phyloP scores from a whole-genome alignment of 495 filamentous ascomycete species.

The Penicillium fimorum region DNA sequence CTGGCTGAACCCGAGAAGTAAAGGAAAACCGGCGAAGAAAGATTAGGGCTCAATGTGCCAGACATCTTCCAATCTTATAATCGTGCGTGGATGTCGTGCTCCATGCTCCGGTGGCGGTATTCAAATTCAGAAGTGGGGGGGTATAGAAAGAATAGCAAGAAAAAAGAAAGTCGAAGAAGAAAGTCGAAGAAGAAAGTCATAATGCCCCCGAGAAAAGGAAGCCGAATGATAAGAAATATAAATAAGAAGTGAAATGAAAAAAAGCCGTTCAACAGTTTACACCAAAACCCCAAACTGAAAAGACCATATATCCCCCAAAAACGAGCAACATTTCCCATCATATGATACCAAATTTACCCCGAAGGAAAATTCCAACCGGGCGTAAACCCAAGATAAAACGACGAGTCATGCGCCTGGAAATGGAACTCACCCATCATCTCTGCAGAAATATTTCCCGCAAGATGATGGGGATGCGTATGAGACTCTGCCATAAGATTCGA shows the following conservation, averaged over 20 bases:
- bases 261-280: constrained; percentile 17
- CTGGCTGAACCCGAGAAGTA: constrained; percentile 8
- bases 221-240: constrained; percentile 4
- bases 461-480: constrained; percentile 9
- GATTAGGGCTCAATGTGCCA: constrained; percentile 13
- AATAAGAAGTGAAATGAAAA: constrained; percentile 17
- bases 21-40: constrained; percentile 1
- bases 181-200: neutral
- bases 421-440: constrained; percentile 33
- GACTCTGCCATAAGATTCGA: constrained; percentile 16
- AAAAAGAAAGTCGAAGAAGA: neutral
- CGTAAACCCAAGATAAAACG: constrained; percentile 29
- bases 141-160: constrained; percentile 1
- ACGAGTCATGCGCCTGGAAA: constrained; percentile 26
- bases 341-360: constrained; percentile 17
- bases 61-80: constrained; percentile 13
- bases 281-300: neutral
- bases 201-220: neutral
- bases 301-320: neutral
- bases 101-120: neutral
- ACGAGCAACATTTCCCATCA: neutral
- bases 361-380: constrained; percentile 36
- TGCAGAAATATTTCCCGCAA: constrained; percentile 23
- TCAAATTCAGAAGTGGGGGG: constrained; percentile 6
- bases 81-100: constrained; percentile 3